These are phyloP conservation scores for Neonectria coccinea DNA, from an alignment of 2,329 filamentous ascomycete species.

Conservation along the genomic window DNA sequence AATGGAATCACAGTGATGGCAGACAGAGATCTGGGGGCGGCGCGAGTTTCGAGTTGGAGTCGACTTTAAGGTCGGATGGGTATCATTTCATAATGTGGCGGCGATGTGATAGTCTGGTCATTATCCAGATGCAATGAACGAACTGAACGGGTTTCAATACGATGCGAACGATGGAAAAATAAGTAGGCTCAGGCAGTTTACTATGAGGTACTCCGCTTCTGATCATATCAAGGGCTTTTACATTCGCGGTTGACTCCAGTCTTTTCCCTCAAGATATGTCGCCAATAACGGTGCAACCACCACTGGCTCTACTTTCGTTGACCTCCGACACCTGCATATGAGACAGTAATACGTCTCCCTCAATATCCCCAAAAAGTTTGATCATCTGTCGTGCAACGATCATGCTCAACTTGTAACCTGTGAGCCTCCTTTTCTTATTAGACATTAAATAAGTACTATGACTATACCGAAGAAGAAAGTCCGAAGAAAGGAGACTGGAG, in stretches of 20 bases:
- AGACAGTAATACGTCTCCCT: too few relatives aligned
- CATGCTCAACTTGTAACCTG: too few relatives aligned
- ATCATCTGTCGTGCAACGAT: too few relatives aligned
- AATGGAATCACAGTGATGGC: background rate
- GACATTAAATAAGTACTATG: too few relatives aligned
- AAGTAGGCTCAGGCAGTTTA: constrained; percentile 4
- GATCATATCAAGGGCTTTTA: constrained; percentile 14
- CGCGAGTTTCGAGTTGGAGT: background rate
- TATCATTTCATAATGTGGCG: background rate
- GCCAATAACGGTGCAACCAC: too few relatives aligned
- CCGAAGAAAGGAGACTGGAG: too few relatives aligned
- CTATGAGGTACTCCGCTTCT: constrained; percentile 6
- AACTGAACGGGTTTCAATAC: background rate
- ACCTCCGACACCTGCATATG: too few relatives aligned
- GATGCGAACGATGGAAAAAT: constrained; percentile 2
- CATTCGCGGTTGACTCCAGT: background rate
- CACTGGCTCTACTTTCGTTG: too few relatives aligned
- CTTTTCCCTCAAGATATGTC: background rate
- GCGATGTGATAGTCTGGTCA: background rate
- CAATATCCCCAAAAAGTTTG: too few relatives aligned
- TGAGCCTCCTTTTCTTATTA: too few relatives aligned
- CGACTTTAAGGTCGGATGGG: background rate
- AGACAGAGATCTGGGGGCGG: too few relatives aligned
- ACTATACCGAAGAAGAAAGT: too few relatives aligned
- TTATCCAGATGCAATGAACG: background rate